Evolutionary conservation across 2,329 filamentous ascomycete species (phyloP).

Genomic region (Verticillium klebahnii): DNA sequence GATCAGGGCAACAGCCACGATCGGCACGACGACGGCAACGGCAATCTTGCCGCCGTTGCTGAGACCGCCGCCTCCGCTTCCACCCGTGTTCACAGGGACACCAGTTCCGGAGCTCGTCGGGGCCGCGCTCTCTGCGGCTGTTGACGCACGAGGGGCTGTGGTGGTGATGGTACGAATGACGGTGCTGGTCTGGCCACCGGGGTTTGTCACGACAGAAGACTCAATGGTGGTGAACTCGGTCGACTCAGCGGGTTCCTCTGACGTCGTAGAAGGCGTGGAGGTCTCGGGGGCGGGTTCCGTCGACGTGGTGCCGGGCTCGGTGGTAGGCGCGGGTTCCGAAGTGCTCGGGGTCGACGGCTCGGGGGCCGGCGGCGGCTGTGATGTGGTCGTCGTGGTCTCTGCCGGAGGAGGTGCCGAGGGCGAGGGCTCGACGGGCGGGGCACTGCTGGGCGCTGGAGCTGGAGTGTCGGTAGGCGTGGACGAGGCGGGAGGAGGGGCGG

Average conservation of each 20-base stretch:
- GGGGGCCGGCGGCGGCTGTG: slow-evolving; percentile 11
- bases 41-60: slow-evolving; percentile 70
- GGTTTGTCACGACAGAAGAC: neutral
- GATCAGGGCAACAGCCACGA: slow-evolving; percentile 79
- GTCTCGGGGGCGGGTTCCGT: slow-evolving; percentile 4
- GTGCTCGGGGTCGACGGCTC: slow-evolving; percentile 11
- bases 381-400: slow-evolving; percentile 7
- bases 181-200: slow-evolving; percentile 15
- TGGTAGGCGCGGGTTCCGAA: slow-evolving; percentile 8
- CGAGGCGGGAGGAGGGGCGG: slow-evolving; percentile 1
- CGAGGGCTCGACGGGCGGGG: slow-evolving; percentile 7
- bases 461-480: slow-evolving; percentile 3
- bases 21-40: slow-evolving; percentile 89
- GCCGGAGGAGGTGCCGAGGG: slow-evolving; percentile 11
- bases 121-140: slow-evolving; percentile 14
- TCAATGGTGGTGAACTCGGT: neutral
- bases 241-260: neutral
- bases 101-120: slow-evolving; percentile 22
- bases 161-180: slow-evolving; percentile 18
- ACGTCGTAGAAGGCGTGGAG: neutral
- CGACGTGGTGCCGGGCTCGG: slow-evolving; percentile 8
- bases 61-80: slow-evolving; percentile 40
- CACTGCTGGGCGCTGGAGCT: slow-evolving; percentile 4
- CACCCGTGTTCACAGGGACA: slow-evolving; percentile 19
- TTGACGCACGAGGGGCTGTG: slow-evolving; percentile 3